Base-by-base conservation (phyloP, 768 basidiomycete species). In the Xanthoconium stramineum region DNA sequence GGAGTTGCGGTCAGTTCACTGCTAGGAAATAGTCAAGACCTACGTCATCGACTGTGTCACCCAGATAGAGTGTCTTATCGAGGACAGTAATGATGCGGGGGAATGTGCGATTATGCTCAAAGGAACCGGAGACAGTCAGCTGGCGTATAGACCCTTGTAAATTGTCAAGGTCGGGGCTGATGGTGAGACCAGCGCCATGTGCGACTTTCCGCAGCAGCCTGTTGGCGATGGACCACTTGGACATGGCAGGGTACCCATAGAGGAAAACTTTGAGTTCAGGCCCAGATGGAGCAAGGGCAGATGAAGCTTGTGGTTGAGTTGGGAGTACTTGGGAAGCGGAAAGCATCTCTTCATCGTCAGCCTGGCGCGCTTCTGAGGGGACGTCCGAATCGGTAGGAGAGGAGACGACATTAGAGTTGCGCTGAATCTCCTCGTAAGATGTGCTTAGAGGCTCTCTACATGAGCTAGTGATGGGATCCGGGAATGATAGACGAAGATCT, bases 401-500 rank as follows among this genome's bases (percentile, higher is more conserved):
- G 37, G 65, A 61, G 20, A 55, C 52, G 44, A 64, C 63, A 51
- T 78, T 77, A 58, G 75, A 67, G 51, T 74, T 70, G 48, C 73
- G 70, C 54, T 79, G 75, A 46, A 76, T 62, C 36, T 81, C 77
- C 59, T 84, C 82, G 65, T 80, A 84, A 35, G 86, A 84, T 57
- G 80, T 77, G 68, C 77, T 78, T 47, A 74, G 64, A 49, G 82
- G 74, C 55, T 88, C 82, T 71, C 83, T 80, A 58, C 77, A 79
- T 52, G 86, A 86, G 68, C 85, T 87, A 53, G 83, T 84, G 66
- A 91, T 79, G 57, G 89, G 89, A 73, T 92, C 89, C 38, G 89
- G 89, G 74, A 92, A 92, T 35, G 89, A 91, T 55, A 91, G 71
- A 62, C 86, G 82, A 58, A 91, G 80, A 74, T 90, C 88, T 70